These are phyloP conservation scores for Geopyxis carbonaria DNA, from an alignment of 495 filamentous ascomycete genomes.

Conservation along the genomic window DNA sequence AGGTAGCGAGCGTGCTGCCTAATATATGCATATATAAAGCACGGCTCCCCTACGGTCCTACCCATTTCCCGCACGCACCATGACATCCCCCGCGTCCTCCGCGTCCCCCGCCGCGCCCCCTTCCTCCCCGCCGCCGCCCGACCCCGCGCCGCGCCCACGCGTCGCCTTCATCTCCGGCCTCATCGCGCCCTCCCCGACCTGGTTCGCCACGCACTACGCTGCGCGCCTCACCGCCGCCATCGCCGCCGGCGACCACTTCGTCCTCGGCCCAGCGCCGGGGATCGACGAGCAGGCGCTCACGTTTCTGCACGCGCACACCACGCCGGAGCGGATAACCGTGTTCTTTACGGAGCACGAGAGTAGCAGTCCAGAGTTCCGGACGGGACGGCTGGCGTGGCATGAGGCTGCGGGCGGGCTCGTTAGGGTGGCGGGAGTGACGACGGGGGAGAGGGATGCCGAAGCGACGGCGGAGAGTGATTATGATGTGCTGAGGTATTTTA, in stretches of 20 bases:
- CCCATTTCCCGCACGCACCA: too few relatives aligned
- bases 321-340: not conserved
- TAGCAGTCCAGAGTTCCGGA: not conserved
- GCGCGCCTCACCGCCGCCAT: not conserved
- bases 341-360: not conserved
- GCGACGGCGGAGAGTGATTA: not conserved
- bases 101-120: too few relatives aligned
- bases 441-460: not conserved
- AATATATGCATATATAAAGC: too few relatives aligned
- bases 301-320: not conserved
- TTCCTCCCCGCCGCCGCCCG: not conserved
- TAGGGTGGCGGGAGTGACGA: not conserved
- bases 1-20: too few relatives aligned
- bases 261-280: not conserved
- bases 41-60: too few relatives aligned
- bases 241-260: not conserved
- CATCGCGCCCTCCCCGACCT: not conserved
- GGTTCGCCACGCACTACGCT: not conserved
- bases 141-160: not conserved
- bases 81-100: too few relatives aligned
- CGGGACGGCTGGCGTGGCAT: not conserved
- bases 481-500: slow-evolving; percentile 19
- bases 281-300: not conserved
- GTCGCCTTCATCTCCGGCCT: slow-evolving; percentile 1
- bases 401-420: not conserved